Evolutionary conservation across 192 early-diverging fungal species (phyloP), one percentile per base, ranked within the genome.

Genomic region (Allomyces javanicus): DNA sequence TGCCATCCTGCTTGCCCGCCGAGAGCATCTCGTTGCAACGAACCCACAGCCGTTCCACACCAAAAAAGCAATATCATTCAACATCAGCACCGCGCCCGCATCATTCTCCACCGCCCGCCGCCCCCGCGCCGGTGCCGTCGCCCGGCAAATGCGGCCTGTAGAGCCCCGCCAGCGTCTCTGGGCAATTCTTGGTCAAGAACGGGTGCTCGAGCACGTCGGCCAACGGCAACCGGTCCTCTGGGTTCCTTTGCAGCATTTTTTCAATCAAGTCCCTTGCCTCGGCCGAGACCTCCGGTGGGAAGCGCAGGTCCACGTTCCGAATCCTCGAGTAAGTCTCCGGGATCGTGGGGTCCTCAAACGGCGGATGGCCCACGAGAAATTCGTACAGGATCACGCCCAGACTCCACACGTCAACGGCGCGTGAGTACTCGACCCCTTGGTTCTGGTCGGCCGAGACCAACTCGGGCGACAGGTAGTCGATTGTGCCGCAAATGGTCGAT

Each of bases 401-500:
- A 19, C 87, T 86, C 94, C 94, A 97, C 65, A 94, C 68, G 72
- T 97, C 94, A 3, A 58, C 50, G 50, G 50, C 50, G 17, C 17
- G 21, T 12, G 50, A 21, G 50, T 58, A 58, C 33, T 40, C 33
- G 10, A 95, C 90, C 5, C 79, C 81, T 24, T 80, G 81, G 33
- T 82, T 82, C 72, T 96, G 91, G 64, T 82, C 80, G 7, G 87
- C 90, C 66, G 94, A 88, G 6, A 97, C 87, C 87, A 96, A 94
- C 79, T 97, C 94, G 19, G 94, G 94, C 9, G 94, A 86, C 50
- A 97, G 73, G 70, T 97, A 97, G 73, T 97, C 95, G 65, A 95
- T 74, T 9, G 95, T 97, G 14, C 95, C 95, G 69, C 95, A 97
- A 22, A 95, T 68, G 0, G 95, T 97, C 61, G 75, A 77, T 64